Base-by-base conservation (phyloP, 192 early-diverging fungal genomes). In the Haplosporangium gracile region DNA sequence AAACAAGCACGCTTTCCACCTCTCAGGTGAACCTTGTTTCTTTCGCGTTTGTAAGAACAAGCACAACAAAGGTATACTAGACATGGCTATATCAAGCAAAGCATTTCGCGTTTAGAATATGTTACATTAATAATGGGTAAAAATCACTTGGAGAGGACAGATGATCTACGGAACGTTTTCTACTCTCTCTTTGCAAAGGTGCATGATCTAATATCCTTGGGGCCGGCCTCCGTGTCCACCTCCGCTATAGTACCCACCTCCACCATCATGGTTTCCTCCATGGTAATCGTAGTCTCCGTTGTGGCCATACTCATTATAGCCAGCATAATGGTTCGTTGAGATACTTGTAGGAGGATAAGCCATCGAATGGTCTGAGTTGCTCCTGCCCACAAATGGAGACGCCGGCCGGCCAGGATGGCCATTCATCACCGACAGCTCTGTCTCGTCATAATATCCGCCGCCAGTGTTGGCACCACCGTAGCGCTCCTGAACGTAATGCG, bases 371-470 rank as follows among this genome's bases (percentile, higher is more conserved):
- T 72, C 53, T 18, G 24, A 29, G 42, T 55, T 34, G 26, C 60
- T 65, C 29, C 60, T 65, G 3, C 13, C 24, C 26, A 65, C 16
- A 63, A 74, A 81, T 0, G 79, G 79, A 26, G 72, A 29, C 24
- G 69, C 34, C 9, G 77, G 38, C 3, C 78, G 74, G 6, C 78
- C 78, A 47, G 26, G n/a, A 22, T 53, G 57, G 18, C 84, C 76
- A 18, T 75, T 75, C 29, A 86, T 86, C 16, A 86, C 84, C 0
- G 84, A 86, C 15, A 86, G 51, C 26, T 86, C 84, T 9, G 84
- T 86, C 75, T 86, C 84, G 2, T 86, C 84, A 68, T 86, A 86
- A 63, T 78, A 75, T 60, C 82, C 82, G 15, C 47, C 72, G 4
- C 84, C 79, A 63, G 65, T 34, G 45, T 73, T 57, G 2, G 84